These are phyloP conservation scores for Pseudogymnoascus sp. DNA, from an alignment of 2,329 filamentous ascomycete genomes.

Conservation along the genomic window DNA sequence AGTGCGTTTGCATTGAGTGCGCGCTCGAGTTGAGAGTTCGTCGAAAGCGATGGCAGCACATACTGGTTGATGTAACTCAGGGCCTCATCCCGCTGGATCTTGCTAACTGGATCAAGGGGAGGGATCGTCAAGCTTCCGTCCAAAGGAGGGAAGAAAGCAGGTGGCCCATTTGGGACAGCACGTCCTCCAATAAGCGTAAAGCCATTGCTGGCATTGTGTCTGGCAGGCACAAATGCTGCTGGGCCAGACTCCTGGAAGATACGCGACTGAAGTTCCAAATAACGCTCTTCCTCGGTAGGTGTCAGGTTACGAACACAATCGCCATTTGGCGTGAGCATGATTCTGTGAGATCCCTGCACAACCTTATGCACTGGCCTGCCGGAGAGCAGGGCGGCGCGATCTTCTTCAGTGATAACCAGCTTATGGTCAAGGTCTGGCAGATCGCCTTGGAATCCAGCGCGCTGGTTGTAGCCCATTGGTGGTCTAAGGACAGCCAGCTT, in stretches of 20 bases:
- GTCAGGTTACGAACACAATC: conserved; percentile 68
- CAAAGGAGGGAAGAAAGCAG: conserved; percentile 50
- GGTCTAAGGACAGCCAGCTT: conserved; percentile 36
- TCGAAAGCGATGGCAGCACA: conserved; percentile 44
- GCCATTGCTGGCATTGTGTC: conserved; percentile 47
- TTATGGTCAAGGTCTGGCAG: conserved; percentile 29
- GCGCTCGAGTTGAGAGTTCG: conserved; percentile 29
- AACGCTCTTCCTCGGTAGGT: conserved; percentile 60
- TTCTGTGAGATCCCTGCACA: conserved; percentile 52
- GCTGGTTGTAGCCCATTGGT: conserved; percentile 27
- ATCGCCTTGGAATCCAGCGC: conserved; percentile 28
- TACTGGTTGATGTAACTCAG: conserved; percentile 64
- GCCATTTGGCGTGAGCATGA: conserved; percentile 68
- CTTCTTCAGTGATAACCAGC: conserved; percentile 44
- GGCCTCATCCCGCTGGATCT: conserved; percentile 59
- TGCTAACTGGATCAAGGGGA: conserved; percentile 51
- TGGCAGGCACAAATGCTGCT: conserved; percentile 47
- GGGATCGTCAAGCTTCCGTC: conserved; percentile 28
- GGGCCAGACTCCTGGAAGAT: conserved; percentile 47
- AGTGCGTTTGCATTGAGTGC: conserved; percentile 28
- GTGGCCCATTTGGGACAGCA: conserved; percentile 55
- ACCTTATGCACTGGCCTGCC: conserved; percentile 55
- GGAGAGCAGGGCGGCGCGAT: conserved; percentile 46
- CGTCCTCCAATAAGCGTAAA: conserved; percentile 58
- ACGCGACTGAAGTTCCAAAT: conserved; percentile 58